Percentiles rank a stretch among this genome's conserved stretches.
Conservation (phyloP, 352 stramenopile species). For the Phytophthora pistaciae region DNA sequence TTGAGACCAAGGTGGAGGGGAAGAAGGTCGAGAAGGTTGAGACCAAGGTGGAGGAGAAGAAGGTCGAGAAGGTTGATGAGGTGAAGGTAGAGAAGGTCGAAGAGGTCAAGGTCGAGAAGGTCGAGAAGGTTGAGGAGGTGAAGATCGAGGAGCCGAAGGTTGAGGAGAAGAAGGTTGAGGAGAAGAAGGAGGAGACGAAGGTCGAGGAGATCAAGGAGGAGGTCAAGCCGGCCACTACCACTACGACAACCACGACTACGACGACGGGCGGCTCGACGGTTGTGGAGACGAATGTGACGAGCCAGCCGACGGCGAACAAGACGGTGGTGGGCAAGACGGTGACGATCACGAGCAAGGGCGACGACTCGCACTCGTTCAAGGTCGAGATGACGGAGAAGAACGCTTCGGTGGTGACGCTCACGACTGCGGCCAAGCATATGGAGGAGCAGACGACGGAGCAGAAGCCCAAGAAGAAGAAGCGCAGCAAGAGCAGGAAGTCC, state of each 20-base stretch:
- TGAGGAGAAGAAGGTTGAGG: constrained; percentile 7
- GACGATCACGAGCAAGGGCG: constrained; percentile 41
- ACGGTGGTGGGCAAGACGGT: constrained; percentile 47
- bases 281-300: constrained; percentile 43
- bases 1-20: constrained; percentile 20
- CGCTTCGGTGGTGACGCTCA: constrained; percentile 32
- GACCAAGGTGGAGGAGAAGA: constrained; percentile 17
- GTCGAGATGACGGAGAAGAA: constrained; percentile 48
- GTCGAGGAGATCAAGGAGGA: constrained; percentile 10
- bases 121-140: constrained; percentile 11
- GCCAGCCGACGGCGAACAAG: constrained; percentile 36
- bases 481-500: constrained; percentile 36
- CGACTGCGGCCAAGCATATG: constrained; percentile 24
- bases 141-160: constrained; percentile 13
- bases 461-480: constrained; percentile 56
- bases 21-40: constrained; percentile 10
- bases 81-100: constrained; percentile 16
- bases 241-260: constrained; percentile 28
- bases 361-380: constrained; percentile 40
- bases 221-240: constrained; percentile 8
- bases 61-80: constrained; percentile 23
- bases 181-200: constrained; percentile 1
- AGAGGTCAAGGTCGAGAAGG: constrained; percentile 19
- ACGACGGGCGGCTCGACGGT: constrained; percentile 27
- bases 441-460: constrained; percentile 9